A percentile compares a stretch with the other conserved stretches of the same genome.
These are phyloP conservation scores for Aphanocladium album DNA, from an alignment of 2,329 filamentous ascomycete genomes.

Conservation along the genomic window DNA sequence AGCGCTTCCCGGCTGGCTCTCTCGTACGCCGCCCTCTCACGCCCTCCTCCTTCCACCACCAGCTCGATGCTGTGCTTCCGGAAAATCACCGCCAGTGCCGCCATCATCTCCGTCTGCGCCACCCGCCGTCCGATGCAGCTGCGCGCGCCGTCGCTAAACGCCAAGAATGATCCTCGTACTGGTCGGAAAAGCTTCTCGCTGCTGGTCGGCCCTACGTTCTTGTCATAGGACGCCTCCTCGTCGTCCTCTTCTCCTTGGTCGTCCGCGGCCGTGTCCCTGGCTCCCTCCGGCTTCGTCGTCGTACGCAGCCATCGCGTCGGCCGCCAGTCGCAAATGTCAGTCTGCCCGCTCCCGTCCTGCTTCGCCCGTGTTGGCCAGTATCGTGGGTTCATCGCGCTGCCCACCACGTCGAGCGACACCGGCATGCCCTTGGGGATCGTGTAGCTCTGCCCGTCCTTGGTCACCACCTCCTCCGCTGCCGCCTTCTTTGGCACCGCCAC, in stretches of 20 bases:
- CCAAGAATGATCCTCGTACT: slow-evolving; percentile 50
- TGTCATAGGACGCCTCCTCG: slow-evolving; percentile 49
- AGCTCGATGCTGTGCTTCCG: slow-evolving; percentile 63
- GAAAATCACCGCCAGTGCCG: slow-evolving; percentile 50
- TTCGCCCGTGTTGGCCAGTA: slow-evolving; percentile 61
- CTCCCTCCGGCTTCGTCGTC: slow-evolving; percentile 21
- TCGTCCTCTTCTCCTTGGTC: slow-evolving; percentile 13
- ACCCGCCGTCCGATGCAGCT: slow-evolving; percentile 55
- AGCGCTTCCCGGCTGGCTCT: slow-evolving; percentile 52
- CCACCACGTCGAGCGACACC: slow-evolving; percentile 52
- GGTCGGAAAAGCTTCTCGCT: slow-evolving; percentile 57
- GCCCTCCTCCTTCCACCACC: slow-evolving; percentile 56
- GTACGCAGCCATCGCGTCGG: slow-evolving; percentile 66
- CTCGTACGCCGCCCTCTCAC: slow-evolving; percentile 30
- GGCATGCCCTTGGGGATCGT: slow-evolving; percentile 52
- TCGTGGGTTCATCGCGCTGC: slow-evolving; percentile 62
- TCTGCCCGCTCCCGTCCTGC: slow-evolving; percentile 33
- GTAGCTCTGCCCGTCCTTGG: slow-evolving; percentile 52
- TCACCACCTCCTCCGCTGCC: slow-evolving; percentile 50
- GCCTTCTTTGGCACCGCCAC: slow-evolving; percentile 65
- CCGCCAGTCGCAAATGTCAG: slow-evolving; percentile 63
- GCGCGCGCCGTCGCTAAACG: slow-evolving; percentile 54
- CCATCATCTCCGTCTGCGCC: slow-evolving; percentile 55
- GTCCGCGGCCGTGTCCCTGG: slow-evolving; percentile 6
- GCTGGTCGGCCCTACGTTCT: slow-evolving; percentile 56